Conservation (phyloP, 495 filamentous ascomycete genomes). For the Talaromyces thailandensis region DNA sequence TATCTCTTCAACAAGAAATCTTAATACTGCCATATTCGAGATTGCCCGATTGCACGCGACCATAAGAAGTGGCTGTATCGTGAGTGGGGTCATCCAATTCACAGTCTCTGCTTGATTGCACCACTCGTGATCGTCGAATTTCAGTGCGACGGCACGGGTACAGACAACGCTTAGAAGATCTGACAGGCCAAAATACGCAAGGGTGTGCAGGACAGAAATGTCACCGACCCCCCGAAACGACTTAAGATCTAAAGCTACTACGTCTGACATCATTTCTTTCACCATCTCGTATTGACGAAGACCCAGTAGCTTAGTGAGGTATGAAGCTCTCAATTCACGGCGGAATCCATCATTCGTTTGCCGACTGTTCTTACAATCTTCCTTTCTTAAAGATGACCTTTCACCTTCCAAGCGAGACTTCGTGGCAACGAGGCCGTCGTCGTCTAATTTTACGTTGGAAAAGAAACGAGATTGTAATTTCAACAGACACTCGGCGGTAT, state of each 20-base stretch:
- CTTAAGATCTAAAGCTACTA: neutral
- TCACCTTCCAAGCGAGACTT: constrained; percentile 3
- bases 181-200: neutral
- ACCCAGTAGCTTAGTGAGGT: neutral
- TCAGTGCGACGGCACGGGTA: constrained; percentile 1
- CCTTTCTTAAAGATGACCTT: constrained; percentile 1
- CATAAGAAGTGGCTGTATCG: constrained; percentile 7
- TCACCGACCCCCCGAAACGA: neutral
- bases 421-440: neutral
- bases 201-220: neutral
- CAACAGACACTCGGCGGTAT: constrained; percentile 8
- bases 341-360: neutral
- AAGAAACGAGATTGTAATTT: neutral
- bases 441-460: neutral
- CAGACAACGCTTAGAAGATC: constrained; percentile 7
- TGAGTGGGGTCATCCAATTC: neutral
- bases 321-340: neutral
- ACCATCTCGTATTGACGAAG: constrained; percentile 10
- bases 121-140: constrained; percentile 9
- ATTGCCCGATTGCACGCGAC: constrained; percentile 9
- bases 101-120: neutral
- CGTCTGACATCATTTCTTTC: neutral
- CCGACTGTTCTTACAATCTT: neutral
- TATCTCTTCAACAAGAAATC: constrained; percentile 10
- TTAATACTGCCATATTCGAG: constrained; percentile 13